Percentiles rank a stretch among this genome's conserved stretches.
Evolutionary conservation across 2,329 filamentous ascomycete genomes (phyloP).

Genomic region (Dichotomopilus funicola): DNA sequence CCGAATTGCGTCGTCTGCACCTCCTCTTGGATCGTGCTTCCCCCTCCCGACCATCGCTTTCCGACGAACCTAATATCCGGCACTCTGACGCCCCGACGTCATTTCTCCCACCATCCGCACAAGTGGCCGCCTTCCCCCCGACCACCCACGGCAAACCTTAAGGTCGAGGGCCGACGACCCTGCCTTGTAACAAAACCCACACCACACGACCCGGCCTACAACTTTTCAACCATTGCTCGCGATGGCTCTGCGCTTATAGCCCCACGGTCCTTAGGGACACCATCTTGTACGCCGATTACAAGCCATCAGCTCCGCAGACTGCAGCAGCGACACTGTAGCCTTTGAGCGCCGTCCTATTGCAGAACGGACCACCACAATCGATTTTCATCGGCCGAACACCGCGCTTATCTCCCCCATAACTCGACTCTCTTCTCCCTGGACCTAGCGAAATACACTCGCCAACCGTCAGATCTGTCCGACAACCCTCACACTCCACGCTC

Average conservation of each 20-base stretch:
- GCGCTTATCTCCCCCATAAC: neutral
- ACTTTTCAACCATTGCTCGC: slow-evolving; percentile 4
- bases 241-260: slow-evolving; percentile 32
- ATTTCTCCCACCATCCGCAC: slow-evolving; percentile 2
- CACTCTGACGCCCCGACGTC: slow-evolving; percentile 11
- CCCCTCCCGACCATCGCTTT: neutral
- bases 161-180: slow-evolving; percentile 14
- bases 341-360: slow-evolving; percentile 11
- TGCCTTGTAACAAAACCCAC: slow-evolving; percentile 13
- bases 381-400: neutral
- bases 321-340: slow-evolving; percentile 19
- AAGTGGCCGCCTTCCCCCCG: slow-evolving; percentile 7
- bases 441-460: slow-evolving; percentile 5
- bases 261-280: slow-evolving; percentile 38
- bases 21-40: slow-evolving; percentile 3
- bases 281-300: slow-evolving; percentile 24
- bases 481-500: slow-evolving; percentile 5
- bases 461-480: neutral
- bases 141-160: slow-evolving; percentile 1
- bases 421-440: neutral
- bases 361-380: neutral
- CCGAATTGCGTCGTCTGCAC: slow-evolving; percentile 1
- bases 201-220: slow-evolving; percentile 15
- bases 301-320: slow-evolving; percentile 21
- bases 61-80: neutral